A percentile compares a stretch with the other conserved stretches of the same genome.
Evolutionary conservation across 768 basidiomycete species (phyloP).

Genomic region (Boletus huronensis): DNA sequence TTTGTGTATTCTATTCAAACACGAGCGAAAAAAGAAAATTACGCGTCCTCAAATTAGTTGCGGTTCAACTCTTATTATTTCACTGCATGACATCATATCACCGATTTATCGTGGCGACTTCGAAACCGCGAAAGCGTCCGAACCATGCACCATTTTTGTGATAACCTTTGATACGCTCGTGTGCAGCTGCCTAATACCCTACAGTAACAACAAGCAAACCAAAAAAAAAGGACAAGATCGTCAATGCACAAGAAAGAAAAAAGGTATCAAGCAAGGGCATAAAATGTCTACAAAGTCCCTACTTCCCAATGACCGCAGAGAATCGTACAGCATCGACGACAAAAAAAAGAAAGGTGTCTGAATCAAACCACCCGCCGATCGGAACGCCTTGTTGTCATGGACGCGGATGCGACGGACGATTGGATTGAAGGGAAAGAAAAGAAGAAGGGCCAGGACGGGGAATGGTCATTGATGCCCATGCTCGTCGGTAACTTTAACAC

Average conservation of each 20-base stretch:
- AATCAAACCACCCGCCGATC: not conserved
- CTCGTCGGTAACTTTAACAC: not conserved
- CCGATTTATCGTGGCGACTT: no score
- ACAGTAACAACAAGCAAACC: not conserved
- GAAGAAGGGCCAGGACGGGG: no score
- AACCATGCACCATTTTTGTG: no score
- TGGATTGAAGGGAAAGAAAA: not conserved
- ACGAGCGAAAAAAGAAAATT: no score
- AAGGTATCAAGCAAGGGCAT: slow-evolving; percentile 7
- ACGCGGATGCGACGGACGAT: not conserved
- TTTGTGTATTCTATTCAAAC: no score
- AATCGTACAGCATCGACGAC: slow-evolving; percentile 2
- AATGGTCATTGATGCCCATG: not conserved
- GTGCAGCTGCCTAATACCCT: not conserved
- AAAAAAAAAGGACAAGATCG: not conserved
- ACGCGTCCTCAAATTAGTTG: no score
- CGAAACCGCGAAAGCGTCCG: no score
- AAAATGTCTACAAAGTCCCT: slow-evolving; percentile 15
- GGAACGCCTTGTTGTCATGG: not conserved
- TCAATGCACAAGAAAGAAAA: not conserved
- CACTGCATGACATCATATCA: no score
- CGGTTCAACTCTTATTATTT: no score
- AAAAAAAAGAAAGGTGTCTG: not conserved
- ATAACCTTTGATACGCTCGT: not conserved
- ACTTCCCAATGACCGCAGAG: not conserved